A percentile compares a stretch with the other conserved stretches of the same genome.
phyloP scores from a whole-genome alignment of 306 rosid species.

The Ochetophila trinervis region DNA sequence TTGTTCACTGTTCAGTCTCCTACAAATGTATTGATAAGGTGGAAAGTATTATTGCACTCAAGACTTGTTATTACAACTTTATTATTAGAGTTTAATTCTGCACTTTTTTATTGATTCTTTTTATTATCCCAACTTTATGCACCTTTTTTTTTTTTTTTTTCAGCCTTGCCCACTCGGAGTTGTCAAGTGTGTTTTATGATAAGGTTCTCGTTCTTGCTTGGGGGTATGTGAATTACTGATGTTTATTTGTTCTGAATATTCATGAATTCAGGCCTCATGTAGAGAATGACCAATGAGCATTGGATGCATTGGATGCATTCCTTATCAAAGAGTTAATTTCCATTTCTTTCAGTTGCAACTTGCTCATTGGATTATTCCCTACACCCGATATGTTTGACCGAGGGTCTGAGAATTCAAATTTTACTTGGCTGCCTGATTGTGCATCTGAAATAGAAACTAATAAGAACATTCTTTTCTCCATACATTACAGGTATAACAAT shows the following conservation, averaged over 20 bases:
- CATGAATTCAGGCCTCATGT: not conserved
- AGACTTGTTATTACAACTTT: not conserved
- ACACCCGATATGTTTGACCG: not conserved
- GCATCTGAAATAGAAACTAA: not conserved
- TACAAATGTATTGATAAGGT: too few relatives aligned
- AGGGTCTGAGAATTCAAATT: not conserved
- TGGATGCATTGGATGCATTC: not conserved
- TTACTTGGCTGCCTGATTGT: not conserved
- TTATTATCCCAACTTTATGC: not conserved
- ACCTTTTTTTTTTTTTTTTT: too few relatives aligned
- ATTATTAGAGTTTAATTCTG: conserved; percentile 4
- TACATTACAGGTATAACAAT: conserved; percentile 67
- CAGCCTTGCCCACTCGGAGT: conserved; percentile 93
- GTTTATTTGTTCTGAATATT: not conserved
- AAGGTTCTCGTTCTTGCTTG: conserved; percentile 69
- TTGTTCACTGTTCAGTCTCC: not conserved
- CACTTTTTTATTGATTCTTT: conserved; percentile 4
- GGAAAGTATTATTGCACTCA: not conserved
- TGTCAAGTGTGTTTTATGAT: conserved; percentile 85
- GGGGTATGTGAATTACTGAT: conserved; percentile 40
- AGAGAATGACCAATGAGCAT: conserved; percentile 14
- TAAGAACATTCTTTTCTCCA: not conserved
- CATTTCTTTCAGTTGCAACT: not conserved
- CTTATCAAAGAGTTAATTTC: not conserved
- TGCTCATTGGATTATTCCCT: conserved; percentile 18